Percentiles rank a stretch among this genome's conserved stretches.
phyloP scores from a whole-genome alignment of 2,329 filamentous ascomycete species.

The Aspergillus glaucus region DNA sequence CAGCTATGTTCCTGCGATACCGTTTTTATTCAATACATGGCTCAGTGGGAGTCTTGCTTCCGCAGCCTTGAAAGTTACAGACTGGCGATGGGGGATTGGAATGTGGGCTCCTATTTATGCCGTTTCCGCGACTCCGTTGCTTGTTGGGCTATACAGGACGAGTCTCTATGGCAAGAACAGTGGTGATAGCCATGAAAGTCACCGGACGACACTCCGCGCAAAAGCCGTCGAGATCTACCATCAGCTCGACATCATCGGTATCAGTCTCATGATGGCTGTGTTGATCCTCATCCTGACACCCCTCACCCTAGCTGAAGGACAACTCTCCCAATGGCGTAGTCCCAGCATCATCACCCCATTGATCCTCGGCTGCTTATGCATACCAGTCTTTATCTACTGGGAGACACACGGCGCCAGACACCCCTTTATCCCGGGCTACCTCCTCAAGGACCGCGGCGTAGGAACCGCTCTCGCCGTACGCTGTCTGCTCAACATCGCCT shows the following conservation, averaged over 20 bases:
- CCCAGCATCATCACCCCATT: not conserved
- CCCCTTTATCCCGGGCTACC: not conserved
- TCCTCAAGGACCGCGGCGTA: not conserved
- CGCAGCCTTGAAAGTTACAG: not conserved
- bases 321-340: not conserved
- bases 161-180: not conserved
- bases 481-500: not conserved
- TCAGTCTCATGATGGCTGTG: not conserved
- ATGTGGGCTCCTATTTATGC: not conserved
- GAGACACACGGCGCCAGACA: not conserved
- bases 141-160: not conserved
- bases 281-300: not conserved
- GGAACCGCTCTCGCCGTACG: not conserved
- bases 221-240: not conserved
- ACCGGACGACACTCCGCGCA: not conserved
- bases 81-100: not conserved
- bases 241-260: not conserved
- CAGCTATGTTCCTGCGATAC: not conserved
- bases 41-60: not conserved
- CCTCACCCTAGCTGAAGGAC: not conserved
- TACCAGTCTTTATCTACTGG: not conserved
- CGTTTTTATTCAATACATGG: not conserved
- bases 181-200: not conserved
- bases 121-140: not conserved
- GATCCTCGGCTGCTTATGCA: not conserved